Conservation (phyloP, 139 green algal species). For the Chlamydomonas eustigma region DNA sequence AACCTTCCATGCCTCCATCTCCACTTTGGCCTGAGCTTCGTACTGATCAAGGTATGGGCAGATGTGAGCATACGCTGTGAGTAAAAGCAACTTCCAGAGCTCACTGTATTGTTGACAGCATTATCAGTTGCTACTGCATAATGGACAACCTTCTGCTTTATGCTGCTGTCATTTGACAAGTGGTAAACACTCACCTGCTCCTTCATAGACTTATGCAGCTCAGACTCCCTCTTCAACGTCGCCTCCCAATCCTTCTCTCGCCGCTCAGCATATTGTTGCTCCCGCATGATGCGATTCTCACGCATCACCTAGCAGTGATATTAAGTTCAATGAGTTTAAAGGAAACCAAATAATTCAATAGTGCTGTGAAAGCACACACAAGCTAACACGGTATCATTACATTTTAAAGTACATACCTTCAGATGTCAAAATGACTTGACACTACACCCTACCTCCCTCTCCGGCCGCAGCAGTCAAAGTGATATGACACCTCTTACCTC, state of each 20-base stretch:
- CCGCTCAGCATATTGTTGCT: slow-evolving; percentile 61
- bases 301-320: slow-evolving; percentile 60
- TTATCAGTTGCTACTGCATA: neutral
- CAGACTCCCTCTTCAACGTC: slow-evolving; percentile 35
- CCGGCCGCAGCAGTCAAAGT: neutral
- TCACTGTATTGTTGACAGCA: too few species aligned
- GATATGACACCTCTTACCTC: neutral
- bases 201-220: slow-evolving; percentile 39
- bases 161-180: too few species aligned
- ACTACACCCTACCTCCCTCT: neutral
- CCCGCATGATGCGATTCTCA: slow-evolving; percentile 52
- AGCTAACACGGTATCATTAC: too few species aligned
- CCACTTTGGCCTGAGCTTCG: slow-evolving; percentile 24
- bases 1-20: slow-evolving; percentile 45
- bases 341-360: too few species aligned
- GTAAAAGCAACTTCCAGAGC: too few species aligned
- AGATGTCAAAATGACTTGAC: too few species aligned
- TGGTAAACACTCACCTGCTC: slow-evolving; percentile 3
- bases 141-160: too few species aligned
- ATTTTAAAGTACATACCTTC: too few species aligned
- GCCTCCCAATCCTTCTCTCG: slow-evolving; percentile 47
- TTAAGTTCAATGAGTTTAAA: too few species aligned
- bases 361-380: too few species aligned
- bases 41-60: too few species aligned
- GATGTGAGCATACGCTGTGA: too few species aligned